Conservation (phyloP, 805 yeast genomes). For the Barnettozyma wickerhamii region DNA sequence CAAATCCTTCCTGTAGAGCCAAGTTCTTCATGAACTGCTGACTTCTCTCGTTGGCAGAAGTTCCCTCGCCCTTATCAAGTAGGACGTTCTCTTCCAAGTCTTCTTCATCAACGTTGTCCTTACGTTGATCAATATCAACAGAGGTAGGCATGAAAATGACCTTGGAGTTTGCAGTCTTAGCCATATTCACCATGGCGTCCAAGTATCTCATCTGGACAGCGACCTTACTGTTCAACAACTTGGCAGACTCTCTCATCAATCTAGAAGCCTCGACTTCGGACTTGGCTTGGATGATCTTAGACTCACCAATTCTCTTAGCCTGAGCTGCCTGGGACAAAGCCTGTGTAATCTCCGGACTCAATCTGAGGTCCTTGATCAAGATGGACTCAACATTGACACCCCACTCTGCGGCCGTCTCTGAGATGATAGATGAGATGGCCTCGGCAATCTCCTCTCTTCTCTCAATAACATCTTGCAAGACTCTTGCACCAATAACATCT, state of each 20-base stretch:
- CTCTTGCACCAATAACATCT: slow-evolving; percentile 64
- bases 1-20: slow-evolving; percentile 9
- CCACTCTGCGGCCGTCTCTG: slow-evolving; percentile 62
- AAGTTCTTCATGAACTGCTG: slow-evolving; percentile 5
- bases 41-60: neutral
- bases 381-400: slow-evolving; percentile 67
- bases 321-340: slow-evolving; percentile 72
- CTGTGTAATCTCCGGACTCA: slow-evolving; percentile 50
- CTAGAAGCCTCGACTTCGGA: slow-evolving; percentile 76
- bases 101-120: slow-evolving; percentile 3
- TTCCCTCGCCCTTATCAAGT: neutral
- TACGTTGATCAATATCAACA: slow-evolving; percentile 31
- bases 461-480: slow-evolving; percentile 67
- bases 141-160: slow-evolving; percentile 70
- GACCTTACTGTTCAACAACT: slow-evolving; percentile 65
- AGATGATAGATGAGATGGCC: slow-evolving; percentile 55
- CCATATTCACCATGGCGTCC: slow-evolving; percentile 78
- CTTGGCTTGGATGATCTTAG: slow-evolving; percentile 68
- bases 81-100: slow-evolving; percentile 4
- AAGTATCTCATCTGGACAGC: slow-evolving; percentile 77
- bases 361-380: slow-evolving; percentile 58
- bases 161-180: slow-evolving; percentile 54
- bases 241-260: slow-evolving; percentile 75
- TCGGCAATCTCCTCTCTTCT: slow-evolving; percentile 68
- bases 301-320: slow-evolving; percentile 71